These are phyloP conservation scores for Chiua virens DNA, from an alignment of 768 basidiomycete species.

Conservation along the genomic window DNA sequence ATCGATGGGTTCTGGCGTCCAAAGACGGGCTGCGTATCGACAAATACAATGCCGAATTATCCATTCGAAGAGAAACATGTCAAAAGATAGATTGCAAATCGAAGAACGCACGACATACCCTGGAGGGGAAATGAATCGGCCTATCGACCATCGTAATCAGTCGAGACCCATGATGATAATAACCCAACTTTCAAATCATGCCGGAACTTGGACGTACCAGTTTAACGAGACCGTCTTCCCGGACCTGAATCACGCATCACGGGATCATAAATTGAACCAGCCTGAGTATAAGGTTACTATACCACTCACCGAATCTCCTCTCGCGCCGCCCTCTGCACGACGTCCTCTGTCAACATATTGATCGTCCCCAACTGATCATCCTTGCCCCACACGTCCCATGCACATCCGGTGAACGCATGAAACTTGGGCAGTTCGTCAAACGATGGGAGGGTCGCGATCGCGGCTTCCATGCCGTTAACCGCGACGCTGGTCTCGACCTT, in stretches of 20 bases:
- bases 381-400: conserved; percentile 67
- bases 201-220: conserved; percentile 46
- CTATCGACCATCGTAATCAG: conserved; percentile 31
- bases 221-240: conserved; percentile 60
- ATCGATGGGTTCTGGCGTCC: conserved; percentile 53
- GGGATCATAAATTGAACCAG: background rate
- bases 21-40: conserved; percentile 51
- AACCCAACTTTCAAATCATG: too few relatives aligned
- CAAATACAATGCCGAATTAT: too few relatives aligned
- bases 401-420: conserved; percentile 52
- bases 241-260: conserved; percentile 32
- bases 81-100: background rate
- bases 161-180: background rate
- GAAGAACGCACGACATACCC: conserved; percentile 35
- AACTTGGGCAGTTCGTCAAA: conserved; percentile 51
- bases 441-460: conserved; percentile 28
- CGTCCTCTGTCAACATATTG: conserved; percentile 60
- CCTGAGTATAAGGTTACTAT: too few relatives aligned
- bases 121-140: conserved; percentile 68
- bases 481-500: too few relatives aligned
- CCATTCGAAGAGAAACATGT: background rate
- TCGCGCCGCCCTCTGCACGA: conserved; percentile 56
- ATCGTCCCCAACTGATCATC: conserved; percentile 68
- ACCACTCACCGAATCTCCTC: conserved; percentile 58
- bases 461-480: conserved; percentile 5